Evolutionary conservation across 23 red algal genomes (phyloP).

Genomic region (Cyanidiococcus yangmingshanensis): DNA sequence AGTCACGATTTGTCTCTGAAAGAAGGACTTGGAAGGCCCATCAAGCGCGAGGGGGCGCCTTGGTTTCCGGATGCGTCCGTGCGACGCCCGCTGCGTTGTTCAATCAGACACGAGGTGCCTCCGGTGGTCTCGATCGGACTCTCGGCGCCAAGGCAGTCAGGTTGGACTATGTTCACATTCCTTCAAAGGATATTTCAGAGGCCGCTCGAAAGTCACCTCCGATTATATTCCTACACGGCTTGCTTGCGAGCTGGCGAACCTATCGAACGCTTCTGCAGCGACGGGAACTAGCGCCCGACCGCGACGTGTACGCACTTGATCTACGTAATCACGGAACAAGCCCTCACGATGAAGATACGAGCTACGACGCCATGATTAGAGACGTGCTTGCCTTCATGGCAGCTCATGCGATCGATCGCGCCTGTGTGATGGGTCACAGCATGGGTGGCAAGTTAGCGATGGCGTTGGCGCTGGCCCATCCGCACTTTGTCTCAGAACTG

Average conservation of each 20-base stretch:
- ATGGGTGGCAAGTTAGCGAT: slow-evolving; percentile 84
- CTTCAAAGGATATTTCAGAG: background rate
- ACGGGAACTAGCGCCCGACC: slow-evolving; percentile 52
- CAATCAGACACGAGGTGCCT: too few relatives aligned
- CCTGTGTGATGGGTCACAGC: slow-evolving; percentile 55
- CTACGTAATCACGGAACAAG: slow-evolving; percentile 75
- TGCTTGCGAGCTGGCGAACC: slow-evolving; percentile 58
- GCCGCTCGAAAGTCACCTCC: slow-evolving; percentile 23
- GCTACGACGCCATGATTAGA: slow-evolving; percentile 39
- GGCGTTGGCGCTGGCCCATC: slow-evolving; percentile 46
- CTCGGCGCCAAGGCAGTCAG: background rate
- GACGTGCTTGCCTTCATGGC: slow-evolving; percentile 51
- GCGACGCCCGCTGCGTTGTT: too few relatives aligned
- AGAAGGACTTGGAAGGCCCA: too few relatives aligned
- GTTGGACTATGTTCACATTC: background rate
- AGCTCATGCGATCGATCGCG: slow-evolving; percentile 14
- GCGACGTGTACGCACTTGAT: slow-evolving; percentile 41
- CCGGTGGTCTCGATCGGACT: too few relatives aligned
- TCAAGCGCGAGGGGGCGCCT: too few relatives aligned
- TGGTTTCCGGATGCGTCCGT: too few relatives aligned
- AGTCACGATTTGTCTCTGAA: too few relatives aligned
- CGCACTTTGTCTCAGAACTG: slow-evolving; percentile 46
- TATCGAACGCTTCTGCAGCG: slow-evolving; percentile 63
- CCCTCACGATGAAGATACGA: slow-evolving; percentile 51
- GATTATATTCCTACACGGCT: slow-evolving; percentile 70